Evolutionary conservation across 768 basidiomycete genomes (phyloP).

Genomic region (Xerocomus potaroensis): DNA sequence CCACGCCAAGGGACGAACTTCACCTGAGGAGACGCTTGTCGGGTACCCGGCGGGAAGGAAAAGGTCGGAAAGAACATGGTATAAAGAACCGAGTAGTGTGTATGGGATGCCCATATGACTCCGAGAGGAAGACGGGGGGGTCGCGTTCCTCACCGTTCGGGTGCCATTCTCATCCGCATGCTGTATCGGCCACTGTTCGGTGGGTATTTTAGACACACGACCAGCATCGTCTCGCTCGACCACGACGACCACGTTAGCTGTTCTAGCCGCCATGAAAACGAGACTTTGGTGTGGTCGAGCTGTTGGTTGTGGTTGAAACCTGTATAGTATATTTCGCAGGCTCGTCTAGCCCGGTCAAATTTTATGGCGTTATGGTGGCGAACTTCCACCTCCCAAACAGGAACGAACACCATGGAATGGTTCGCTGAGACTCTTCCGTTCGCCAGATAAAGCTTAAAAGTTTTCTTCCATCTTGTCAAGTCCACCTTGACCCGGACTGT

Average conservation of each 20-base stretch:
- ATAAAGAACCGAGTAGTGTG: conserved; percentile 1
- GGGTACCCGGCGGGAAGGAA: conserved; percentile 66
- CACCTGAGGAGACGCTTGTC: conserved; percentile 56
- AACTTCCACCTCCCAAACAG: conserved; percentile 8
- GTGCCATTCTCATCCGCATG: too few species aligned
- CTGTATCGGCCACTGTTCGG: conserved; percentile 1
- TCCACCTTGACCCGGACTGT: background rate
- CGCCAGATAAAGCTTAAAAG: background rate
- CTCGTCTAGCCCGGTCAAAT: background rate
- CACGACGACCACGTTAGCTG: conserved; percentile 5
- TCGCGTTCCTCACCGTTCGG: too few species aligned
- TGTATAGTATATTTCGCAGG: conserved; percentile 3
- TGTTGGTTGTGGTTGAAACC: background rate
- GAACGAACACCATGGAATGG: conserved; percentile 4
- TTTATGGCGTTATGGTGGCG: conserved; percentile 22
- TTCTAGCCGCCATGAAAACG: background rate
- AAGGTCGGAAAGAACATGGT: conserved; percentile 28
- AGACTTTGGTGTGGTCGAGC: background rate
- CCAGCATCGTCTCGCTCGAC: conserved; percentile 22
- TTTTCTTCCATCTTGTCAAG: background rate
- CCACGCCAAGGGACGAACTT: background rate
- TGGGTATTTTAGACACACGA: conserved; percentile 15
- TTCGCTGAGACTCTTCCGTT: background rate
- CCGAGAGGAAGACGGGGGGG: background rate
- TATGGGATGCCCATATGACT: background rate